phyloP scores from a whole-genome alignment of 805 yeast species.

The Saccharomycodes ludwigii region DNA sequence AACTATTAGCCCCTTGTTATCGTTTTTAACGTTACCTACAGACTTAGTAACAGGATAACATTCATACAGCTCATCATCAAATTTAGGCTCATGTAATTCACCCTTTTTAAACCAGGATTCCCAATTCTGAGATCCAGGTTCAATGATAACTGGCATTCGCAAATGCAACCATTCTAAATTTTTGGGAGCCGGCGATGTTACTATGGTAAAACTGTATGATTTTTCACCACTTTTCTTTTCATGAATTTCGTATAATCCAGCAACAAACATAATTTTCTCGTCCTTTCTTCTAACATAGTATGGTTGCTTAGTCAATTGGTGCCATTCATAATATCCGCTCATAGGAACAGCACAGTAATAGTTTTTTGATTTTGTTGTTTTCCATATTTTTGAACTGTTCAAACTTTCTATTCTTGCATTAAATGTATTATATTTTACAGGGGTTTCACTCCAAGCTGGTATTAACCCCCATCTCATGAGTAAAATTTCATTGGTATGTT shows the following conservation, averaged over 20 bases:
- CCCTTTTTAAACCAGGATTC: conserved; percentile 45
- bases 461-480: conserved; percentile 75
- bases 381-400: conserved; percentile 43
- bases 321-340: conserved; percentile 85
- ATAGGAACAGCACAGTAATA: conserved; percentile 67
- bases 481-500: conserved; percentile 20
- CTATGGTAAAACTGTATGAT: conserved; percentile 46
- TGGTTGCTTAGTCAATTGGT: conserved; percentile 38
- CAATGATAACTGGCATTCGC: conserved; percentile 66
- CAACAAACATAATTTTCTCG: conserved; percentile 45
- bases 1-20: conserved; percentile 15
- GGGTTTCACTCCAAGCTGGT: conserved; percentile 48
- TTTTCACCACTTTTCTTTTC: conserved; percentile 10
- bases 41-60: conserved; percentile 44
- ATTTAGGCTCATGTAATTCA: conserved; percentile 25
- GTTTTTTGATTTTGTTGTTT: conserved; percentile 26
- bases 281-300: conserved; percentile 48
- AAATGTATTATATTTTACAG: conserved; percentile 38
- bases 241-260: conserved; percentile 36
- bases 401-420: conserved; percentile 66
- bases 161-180: conserved; percentile 57
- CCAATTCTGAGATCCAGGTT: conserved; percentile 48
- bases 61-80: conserved; percentile 27
- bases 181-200: conserved; percentile 60
- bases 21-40: conserved; percentile 50